Evolutionary conservation across 371 early-diverging fungal genomes (phyloP).

Genomic region (Spraguea lophii): DNA sequence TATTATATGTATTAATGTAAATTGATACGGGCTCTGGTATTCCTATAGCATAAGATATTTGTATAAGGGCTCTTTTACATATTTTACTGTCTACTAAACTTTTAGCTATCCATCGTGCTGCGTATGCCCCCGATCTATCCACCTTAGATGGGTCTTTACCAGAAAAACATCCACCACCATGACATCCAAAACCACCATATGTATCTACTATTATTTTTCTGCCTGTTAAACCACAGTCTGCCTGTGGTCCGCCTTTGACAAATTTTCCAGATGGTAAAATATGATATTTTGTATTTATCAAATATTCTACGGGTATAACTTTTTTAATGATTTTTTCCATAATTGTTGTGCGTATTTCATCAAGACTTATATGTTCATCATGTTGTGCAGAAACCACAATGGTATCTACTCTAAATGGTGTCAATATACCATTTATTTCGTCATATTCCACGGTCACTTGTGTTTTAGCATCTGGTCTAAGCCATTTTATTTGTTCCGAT

Average conservation of each 20-base stretch:
- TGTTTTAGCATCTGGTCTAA: constrained; percentile 94
- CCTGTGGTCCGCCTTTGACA: constrained; percentile 96
- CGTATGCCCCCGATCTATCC: constrained; percentile 95
- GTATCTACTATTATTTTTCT: constrained; percentile 96
- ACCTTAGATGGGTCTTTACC: constrained; percentile 99
- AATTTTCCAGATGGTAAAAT: constrained; percentile 92
- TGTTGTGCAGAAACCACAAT: constrained; percentile 94
- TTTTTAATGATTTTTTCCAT: constrained; percentile 71
- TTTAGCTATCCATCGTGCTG: constrained; percentile 88
- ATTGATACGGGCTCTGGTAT: constrained; percentile 86
- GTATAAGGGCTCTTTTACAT: constrained; percentile 75
- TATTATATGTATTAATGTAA: constrained; percentile 86
- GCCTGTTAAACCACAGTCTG: constrained; percentile 95
- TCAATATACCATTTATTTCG: constrained; percentile 66
- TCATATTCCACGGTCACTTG: constrained; percentile 97
- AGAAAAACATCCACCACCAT: constrained; percentile 97
- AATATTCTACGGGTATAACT: constrained; percentile 70
- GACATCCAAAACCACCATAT: constrained; percentile 90
- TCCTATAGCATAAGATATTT: constrained; percentile 95
- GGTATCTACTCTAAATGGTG: constrained; percentile 81
- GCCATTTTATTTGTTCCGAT: constrained; percentile 63
- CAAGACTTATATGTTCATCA: constrained; percentile 61
- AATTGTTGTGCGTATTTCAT: constrained; percentile 61
- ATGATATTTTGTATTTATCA: constrained; percentile 76
- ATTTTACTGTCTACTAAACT: constrained; percentile 73